phyloP scores from a whole-genome alignment of 2,329 filamentous ascomycete species.

The Xylaria digitata region DNA sequence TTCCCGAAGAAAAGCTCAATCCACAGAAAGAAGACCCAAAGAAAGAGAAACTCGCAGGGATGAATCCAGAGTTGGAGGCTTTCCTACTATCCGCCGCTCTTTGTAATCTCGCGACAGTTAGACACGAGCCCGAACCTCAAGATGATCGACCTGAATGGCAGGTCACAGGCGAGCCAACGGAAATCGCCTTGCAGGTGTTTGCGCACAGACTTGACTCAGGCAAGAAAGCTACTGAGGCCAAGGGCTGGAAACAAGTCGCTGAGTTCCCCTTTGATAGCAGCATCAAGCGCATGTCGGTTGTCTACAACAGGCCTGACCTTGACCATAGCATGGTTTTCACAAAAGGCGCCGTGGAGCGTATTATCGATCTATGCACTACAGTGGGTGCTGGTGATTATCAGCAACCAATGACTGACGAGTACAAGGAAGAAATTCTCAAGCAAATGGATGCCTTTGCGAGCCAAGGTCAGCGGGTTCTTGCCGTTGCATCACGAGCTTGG shows the following conservation, averaged over 20 bases:
- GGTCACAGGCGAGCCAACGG: conserved; percentile 77
- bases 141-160: conserved; percentile 70
- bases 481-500: conserved; percentile 73
- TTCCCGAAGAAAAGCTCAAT: conserved; percentile 67
- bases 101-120: conserved; percentile 72
- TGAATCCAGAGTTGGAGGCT: conserved; percentile 62
- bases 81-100: conserved; percentile 69
- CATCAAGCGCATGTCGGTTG: conserved; percentile 83
- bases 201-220: conserved; percentile 73
- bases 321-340: conserved; percentile 66
- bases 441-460: conserved; percentile 71
- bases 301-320: conserved; percentile 66
- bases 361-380: conserved; percentile 67
- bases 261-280: conserved; percentile 84
- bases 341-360: conserved; percentile 71
- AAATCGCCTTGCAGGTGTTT: conserved; percentile 81
- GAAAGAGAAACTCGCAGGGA: conserved; percentile 51
- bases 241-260: conserved; percentile 71
- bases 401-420: conserved; percentile 61
- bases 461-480: conserved; percentile 78
- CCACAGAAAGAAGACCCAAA: conserved; percentile 51
- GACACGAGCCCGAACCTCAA: conserved; percentile 64
- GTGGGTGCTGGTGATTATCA: conserved; percentile 57
- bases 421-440: conserved; percentile 61
- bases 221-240: conserved; percentile 62